These are phyloP conservation scores for Candida orba DNA, from an alignment of 805 yeast genomes.

Conservation along the genomic window DNA sequence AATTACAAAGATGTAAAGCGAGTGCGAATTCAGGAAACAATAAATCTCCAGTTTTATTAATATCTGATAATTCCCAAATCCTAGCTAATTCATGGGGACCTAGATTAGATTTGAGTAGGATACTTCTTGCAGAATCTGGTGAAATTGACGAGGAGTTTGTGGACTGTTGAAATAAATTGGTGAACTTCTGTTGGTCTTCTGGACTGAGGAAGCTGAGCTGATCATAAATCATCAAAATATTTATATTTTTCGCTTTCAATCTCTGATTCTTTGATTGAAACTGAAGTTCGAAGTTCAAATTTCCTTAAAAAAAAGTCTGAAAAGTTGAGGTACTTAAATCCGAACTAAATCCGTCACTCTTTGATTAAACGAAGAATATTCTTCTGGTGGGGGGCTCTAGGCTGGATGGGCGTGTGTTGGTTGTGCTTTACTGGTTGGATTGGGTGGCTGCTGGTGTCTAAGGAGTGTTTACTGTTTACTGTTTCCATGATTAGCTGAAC, in stretches of 20 bases:
- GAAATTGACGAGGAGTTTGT: slow-evolving; percentile 52
- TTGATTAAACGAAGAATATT: too few relatives aligned
- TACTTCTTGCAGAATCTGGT: slow-evolving; percentile 70
- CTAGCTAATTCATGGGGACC: slow-evolving; percentile 70
- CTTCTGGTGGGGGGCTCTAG: too few relatives aligned
- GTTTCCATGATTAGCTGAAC: too few relatives aligned
- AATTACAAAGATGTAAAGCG: slow-evolving; percentile 80
- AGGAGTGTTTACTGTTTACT: too few relatives aligned
- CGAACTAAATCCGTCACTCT: not conserved
- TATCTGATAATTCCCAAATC: slow-evolving; percentile 87
- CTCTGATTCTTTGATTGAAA: not conserved
- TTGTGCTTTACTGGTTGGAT: too few relatives aligned
- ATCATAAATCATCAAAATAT: slow-evolving; percentile 1
- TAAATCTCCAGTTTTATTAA: slow-evolving; percentile 75
- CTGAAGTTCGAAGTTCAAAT: not conserved
- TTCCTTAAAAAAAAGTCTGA: not conserved
- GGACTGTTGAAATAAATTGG: slow-evolving; percentile 71
- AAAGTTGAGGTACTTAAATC: not conserved
- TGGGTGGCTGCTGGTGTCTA: too few relatives aligned
- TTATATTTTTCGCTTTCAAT: not conserved
- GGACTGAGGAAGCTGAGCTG: slow-evolving; percentile 54
- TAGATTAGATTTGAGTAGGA: slow-evolving; percentile 73
- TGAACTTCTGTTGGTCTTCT: slow-evolving; percentile 79
- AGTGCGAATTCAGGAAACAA: slow-evolving; percentile 92
- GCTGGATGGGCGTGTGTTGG: too few relatives aligned